phyloP scores from a whole-genome alignment of 148 eudicot species.

The Heliamphora exappendiculata region DNA sequence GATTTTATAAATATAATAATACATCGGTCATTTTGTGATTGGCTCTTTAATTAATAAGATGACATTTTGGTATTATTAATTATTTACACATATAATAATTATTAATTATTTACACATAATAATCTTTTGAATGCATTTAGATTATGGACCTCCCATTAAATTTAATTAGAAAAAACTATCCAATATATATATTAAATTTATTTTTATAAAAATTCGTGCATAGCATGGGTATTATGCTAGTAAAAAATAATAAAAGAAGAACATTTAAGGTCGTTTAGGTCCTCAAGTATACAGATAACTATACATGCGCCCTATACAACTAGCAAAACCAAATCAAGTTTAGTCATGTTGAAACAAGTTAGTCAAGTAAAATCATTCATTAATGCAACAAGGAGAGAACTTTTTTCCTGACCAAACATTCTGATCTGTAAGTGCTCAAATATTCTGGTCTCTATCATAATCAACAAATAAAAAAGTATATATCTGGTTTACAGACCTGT shows the following conservation, averaged over 20 bases:
- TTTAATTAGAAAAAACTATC: too few species aligned
- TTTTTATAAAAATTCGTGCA: neutral
- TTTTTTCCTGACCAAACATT: neutral
- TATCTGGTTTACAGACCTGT: constrained; percentile 53
- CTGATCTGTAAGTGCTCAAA: neutral
- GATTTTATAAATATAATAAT: too few species aligned
- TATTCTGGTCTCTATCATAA: neutral
- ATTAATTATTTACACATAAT: too few species aligned
- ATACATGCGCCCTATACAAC: neutral
- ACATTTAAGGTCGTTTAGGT: neutral
- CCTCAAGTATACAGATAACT: neutral
- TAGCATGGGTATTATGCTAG: too few species aligned
- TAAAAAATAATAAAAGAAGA: neutral
- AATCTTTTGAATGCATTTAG: too few species aligned
- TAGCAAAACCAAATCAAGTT: neutral
- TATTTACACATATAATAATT: too few species aligned
- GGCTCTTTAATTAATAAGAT: too few species aligned
- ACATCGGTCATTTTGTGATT: too few species aligned
- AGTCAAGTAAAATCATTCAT: neutral
- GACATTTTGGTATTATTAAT: too few species aligned
- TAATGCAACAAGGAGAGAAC: neutral
- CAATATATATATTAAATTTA: too few species aligned
- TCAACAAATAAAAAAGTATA: neutral
- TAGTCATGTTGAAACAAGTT: neutral
- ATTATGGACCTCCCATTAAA: too few species aligned